phyloP scores from a whole-genome alignment of 768 basidiomycete species.

The Boletus barrowsii region DNA sequence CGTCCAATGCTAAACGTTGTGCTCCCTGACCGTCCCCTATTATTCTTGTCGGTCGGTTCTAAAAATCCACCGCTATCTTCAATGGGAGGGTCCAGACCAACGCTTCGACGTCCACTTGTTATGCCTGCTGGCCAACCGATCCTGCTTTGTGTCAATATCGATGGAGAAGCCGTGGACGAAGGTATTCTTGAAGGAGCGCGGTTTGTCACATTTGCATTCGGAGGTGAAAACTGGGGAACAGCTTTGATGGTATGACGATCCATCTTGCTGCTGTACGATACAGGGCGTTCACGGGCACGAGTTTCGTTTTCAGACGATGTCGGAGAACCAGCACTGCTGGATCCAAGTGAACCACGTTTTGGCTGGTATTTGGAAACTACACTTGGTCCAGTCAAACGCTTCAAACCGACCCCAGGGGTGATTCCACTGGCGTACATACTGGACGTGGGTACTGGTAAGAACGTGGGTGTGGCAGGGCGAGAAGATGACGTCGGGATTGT shows the following conservation, averaged over 20 bases:
- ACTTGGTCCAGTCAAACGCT: constrained; percentile 56
- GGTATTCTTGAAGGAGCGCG: constrained; percentile 43
- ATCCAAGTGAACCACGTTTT: constrained; percentile 65
- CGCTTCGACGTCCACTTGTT: constrained; percentile 44
- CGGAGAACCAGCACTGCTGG: constrained; percentile 35
- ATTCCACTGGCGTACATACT: constrained; percentile 42
- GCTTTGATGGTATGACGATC: constrained; percentile 29
- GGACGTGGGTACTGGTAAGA: constrained; percentile 65
- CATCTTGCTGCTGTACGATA: constrained; percentile 24
- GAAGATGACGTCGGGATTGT: constrained; percentile 66
- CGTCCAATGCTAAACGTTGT: constrained; percentile 20
- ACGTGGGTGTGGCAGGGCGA: constrained; percentile 73
- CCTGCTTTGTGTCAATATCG: constrained; percentile 39
- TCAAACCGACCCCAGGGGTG: constrained; percentile 43
- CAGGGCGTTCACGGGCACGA: constrained; percentile 26
- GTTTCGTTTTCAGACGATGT: constrained; percentile 27
- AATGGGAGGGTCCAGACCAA: constrained; percentile 27
- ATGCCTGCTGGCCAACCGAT: constrained; percentile 42
- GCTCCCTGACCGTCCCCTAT: constrained; percentile 30
- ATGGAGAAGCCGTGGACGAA: constrained; percentile 34
- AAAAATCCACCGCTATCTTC: constrained; percentile 19
- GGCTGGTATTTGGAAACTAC: constrained; percentile 40
- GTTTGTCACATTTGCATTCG: constrained; percentile 46
- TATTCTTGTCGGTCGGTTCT: constrained; percentile 19
- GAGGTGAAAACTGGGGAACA: constrained; percentile 42